Conservation (phyloP, 805 yeast species). For the Yarrowia sp. region DNA sequence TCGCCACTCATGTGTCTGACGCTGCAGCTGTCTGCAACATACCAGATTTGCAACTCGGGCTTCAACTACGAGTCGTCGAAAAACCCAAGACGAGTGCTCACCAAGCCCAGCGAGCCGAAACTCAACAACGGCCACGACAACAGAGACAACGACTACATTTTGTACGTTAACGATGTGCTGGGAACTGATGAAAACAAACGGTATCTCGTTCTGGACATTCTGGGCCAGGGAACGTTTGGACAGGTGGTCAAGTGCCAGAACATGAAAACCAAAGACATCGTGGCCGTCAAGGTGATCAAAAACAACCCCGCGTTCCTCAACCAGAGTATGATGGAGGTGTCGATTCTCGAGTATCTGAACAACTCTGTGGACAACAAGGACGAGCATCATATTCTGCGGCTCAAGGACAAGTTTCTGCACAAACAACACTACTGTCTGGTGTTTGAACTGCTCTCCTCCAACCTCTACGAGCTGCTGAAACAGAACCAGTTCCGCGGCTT, state of each 20-base stretch:
- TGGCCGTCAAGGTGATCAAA: constrained; percentile 93
- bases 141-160: constrained; percentile 81
- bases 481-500: constrained; percentile 94
- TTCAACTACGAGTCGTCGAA: constrained; percentile 79
- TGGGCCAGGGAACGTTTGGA: constrained; percentile 98
- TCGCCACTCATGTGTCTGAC: constrained; percentile 77
- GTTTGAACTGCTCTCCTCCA: constrained; percentile 83
- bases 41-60: constrained; percentile 76
- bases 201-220: constrained; percentile 80
- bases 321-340: constrained; percentile 88
- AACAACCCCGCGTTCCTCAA: constrained; percentile 86
- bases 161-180: constrained; percentile 89
- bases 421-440: constrained; percentile 90
- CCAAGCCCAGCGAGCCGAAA: constrained; percentile 85
- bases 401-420: constrained; percentile 87
- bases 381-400: constrained; percentile 68
- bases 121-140: constrained; percentile 83
- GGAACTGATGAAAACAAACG: constrained; percentile 83
- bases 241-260: constrained; percentile 94
- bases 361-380: constrained; percentile 64
- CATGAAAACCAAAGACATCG: constrained; percentile 72
- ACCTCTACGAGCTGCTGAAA: constrained; percentile 82
- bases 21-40: constrained; percentile 71
- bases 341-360: constrained; percentile 77
- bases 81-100: constrained; percentile 87